Evolutionary conservation across 805 yeast species (phyloP).

Genomic region (Candida stauntonica): DNA sequence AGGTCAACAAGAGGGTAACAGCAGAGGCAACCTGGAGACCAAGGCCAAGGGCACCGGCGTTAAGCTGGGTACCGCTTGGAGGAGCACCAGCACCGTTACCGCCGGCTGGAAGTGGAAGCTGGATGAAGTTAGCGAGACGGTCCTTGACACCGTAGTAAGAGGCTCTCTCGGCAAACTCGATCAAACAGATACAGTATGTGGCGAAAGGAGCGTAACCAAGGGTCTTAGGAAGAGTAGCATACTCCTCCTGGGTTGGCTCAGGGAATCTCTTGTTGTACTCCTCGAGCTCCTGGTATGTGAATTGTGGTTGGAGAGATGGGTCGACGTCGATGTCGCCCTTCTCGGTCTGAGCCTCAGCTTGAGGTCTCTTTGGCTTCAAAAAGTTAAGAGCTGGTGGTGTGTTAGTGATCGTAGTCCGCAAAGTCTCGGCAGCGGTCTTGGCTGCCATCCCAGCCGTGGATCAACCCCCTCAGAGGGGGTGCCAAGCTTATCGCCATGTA

Average conservation of each 20-base stretch:
- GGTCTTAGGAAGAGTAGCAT: constrained; percentile 30
- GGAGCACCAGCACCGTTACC: constrained; percentile 33
- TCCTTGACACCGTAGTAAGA: constrained; percentile 75
- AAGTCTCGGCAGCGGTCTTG: no score
- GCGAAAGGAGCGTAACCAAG: constrained; percentile 46
- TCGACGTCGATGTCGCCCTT: constrained; percentile 2
- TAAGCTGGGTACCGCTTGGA: constrained; percentile 19
- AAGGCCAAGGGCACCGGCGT: constrained; percentile 53
- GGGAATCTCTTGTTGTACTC: constrained; percentile 18
- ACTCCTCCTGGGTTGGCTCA: constrained; percentile 45
- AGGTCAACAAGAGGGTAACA: constrained; percentile 72
- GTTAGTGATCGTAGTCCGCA: no score
- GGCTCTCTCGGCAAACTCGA: constrained; percentile 78
- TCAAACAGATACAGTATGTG: constrained; percentile 52
- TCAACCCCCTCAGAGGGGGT: no score
- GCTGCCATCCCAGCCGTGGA: no score
- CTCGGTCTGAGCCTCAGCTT: background rate
- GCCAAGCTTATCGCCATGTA: no score
- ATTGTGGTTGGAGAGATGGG: constrained; percentile 1
- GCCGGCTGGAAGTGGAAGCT: constrained; percentile 40
- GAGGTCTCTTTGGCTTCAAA: background rate
- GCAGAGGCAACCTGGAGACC: constrained; percentile 60
- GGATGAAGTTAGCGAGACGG: constrained; percentile 78
- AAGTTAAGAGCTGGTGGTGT: background rate
- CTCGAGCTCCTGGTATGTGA: constrained; percentile 2